Evolutionary conservation across 2,329 filamentous ascomycete species (phyloP).

Genomic region (Myriosclerotinia duriaeana): DNA sequence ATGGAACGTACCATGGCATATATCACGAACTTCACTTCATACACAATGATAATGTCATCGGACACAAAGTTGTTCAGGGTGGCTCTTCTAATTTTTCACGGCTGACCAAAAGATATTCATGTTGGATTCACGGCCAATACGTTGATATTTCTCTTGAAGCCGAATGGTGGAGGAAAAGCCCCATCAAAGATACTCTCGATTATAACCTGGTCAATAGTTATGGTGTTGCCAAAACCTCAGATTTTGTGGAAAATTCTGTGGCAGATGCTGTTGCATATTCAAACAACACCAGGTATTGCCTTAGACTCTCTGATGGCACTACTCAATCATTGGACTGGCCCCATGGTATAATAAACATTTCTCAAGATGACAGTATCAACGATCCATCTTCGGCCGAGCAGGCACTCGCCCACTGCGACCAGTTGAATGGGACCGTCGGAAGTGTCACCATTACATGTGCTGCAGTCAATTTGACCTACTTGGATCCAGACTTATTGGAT

Average conservation of each 20-base stretch:
- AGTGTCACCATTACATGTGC: neutral
- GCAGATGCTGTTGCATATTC: too few species aligned
- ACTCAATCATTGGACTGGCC: too few species aligned
- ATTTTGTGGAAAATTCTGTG: too few species aligned
- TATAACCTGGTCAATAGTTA: too few species aligned
- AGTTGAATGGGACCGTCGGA: neutral
- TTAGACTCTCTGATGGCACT: too few species aligned
- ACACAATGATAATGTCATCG: neutral
- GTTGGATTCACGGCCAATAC: neutral
- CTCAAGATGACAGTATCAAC: too few species aligned
- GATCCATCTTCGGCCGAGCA: neutral
- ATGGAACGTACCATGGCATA: slow-evolving; percentile 3
- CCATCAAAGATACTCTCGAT: too few species aligned
- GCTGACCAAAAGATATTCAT: neutral
- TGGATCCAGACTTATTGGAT: neutral
- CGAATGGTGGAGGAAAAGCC: too few species aligned
- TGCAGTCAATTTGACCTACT: neutral
- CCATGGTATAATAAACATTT: too few species aligned
- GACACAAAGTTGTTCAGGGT: neutral
- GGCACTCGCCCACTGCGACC: neutral
- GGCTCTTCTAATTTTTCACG: neutral
- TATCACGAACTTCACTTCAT: slow-evolving; percentile 1
- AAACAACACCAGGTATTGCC: too few species aligned
- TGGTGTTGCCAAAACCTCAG: too few species aligned
- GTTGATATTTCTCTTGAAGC: neutral